Evolutionary conservation across 805 yeast genomes (phyloP), one percentile per base, ranked within the genome.

Genomic region (Barnettozyma sp.): DNA sequence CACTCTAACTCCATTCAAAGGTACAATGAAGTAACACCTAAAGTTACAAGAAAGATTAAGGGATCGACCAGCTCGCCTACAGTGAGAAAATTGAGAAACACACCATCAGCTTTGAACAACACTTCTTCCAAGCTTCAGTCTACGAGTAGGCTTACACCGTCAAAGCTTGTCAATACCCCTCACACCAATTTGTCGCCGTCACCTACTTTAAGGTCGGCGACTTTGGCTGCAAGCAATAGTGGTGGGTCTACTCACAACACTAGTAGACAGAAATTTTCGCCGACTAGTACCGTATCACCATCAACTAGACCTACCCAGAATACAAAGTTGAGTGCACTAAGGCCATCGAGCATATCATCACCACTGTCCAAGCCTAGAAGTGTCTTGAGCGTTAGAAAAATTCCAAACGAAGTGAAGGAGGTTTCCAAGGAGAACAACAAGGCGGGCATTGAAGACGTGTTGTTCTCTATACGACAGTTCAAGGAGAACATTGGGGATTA

Each of bases 21-120:
- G 36, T 48, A 43, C 24, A 42, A 16, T 17, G 54, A 47, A 7
- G 7, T 45, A 1, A 53, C 54, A 12, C 54, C 50, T 30, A 50
- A 41, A 31, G 56, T 48, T 1, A 32, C 43, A 2, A 44, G 60
- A 45, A 54, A 54, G 43, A 50, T 52, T 26, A 49, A 45, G 16
- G 29, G 29, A 25, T 12, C 26, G 19, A 21, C 21, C 34, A 11
- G 36, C 12, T 22, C 30, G 6, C 32, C 26, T 13, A 17, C 39
- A 10, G 19, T 22, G 7, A 26, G 31, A 22, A 30, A 14, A 21
- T 17, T 27, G 27, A 9, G 20, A 50, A 28, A 20, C 40, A 11
- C 32, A 38, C 30, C 25, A 7, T 11, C 35, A 23, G 29, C 30
- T 4, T 17, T 35, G 8, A 36, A 44, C 7, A 36, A 45, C 7